A percentile compares a stretch with the other conserved stretches of the same genome.
Conservation (phyloP, 1,284 basidiomycete species). For the Hymenochaete sp. region DNA sequence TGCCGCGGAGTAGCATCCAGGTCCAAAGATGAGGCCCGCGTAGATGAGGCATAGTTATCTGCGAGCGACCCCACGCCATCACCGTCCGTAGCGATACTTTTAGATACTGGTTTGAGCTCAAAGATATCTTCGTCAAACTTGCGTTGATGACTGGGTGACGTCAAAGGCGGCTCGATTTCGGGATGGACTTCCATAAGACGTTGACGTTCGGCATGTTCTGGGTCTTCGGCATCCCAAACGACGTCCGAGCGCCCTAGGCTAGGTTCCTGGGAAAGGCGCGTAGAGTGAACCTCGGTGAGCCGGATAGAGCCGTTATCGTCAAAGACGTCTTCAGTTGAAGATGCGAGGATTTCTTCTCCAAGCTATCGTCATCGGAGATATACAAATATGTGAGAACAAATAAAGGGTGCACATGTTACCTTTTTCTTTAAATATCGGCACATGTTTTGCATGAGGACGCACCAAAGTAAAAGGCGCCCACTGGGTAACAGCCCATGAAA, state of each 20-base stretch:
- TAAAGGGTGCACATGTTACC: neutral
- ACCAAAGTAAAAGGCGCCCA: conserved; percentile 78
- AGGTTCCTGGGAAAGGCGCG: conserved; percentile 11
- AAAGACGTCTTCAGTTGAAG: conserved; percentile 30
- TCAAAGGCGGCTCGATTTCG: neutral
- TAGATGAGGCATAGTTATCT: conserved; percentile 5
- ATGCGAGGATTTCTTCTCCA: conserved; percentile 61
- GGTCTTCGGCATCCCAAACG: conserved; percentile 17
- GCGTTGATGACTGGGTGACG: too few relatives aligned
- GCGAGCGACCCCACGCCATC: conserved; percentile 11
- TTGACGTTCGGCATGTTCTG: too few relatives aligned
- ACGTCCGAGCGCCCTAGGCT: conserved; percentile 14
- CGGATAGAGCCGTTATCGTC: conserved; percentile 41
- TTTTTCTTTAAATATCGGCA: too few relatives aligned
- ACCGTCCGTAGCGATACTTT: conserved; percentile 1
- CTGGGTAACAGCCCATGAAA: conserved; percentile 72
- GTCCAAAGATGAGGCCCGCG: conserved; percentile 18
- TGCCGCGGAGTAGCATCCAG: too few relatives aligned
- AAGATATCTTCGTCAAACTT: too few relatives aligned
- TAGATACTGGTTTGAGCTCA: too few relatives aligned
- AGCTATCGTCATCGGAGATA: conserved; percentile 35
- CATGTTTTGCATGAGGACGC: conserved; percentile 27
- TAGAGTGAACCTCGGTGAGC: conserved; percentile 35
- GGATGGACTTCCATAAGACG: conserved; percentile 15
- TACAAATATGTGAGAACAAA: neutral